A percentile compares a stretch with the other conserved stretches of the same genome.
Conservation (phyloP, 495 filamentous ascomycete species). For the Amphirosellinia nigrospora region DNA sequence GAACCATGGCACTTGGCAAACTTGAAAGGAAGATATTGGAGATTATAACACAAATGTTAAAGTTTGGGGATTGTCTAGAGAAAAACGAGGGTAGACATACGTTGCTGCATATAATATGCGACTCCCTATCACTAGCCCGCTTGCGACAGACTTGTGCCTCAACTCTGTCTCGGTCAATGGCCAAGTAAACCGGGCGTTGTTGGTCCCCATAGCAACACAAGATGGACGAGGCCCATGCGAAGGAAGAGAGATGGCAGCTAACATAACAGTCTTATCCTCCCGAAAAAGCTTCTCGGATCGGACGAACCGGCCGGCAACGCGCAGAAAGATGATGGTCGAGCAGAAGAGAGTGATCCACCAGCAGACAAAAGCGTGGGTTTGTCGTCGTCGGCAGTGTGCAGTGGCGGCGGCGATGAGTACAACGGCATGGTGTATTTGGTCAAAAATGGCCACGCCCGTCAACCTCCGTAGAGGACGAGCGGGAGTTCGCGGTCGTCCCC, state of each 20-base stretch:
- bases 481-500: conserved; percentile 37
- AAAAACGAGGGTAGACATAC: conserved; percentile 54
- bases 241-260: conserved; percentile 77
- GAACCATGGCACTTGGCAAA: not conserved
- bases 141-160: conserved; percentile 61
- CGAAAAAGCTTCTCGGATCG: conserved; percentile 80
- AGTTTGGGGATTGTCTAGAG: not conserved
- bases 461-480: conserved; percentile 68
- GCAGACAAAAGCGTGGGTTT: conserved; percentile 85
- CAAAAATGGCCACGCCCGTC: conserved; percentile 56
- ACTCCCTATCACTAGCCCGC: conserved; percentile 67
- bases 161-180: conserved; percentile 55
- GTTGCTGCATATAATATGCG: conserved; percentile 73
- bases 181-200: conserved; percentile 66
- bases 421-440: conserved; percentile 52
- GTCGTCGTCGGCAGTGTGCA: conserved; percentile 61
- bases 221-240: conserved; percentile 87
- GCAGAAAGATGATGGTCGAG: conserved; percentile 76
- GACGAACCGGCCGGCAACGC: conserved; percentile 78
- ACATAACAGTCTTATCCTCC: conserved; percentile 87
- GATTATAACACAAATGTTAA: not conserved
- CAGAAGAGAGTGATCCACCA: conserved; percentile 94
- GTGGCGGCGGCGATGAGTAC: conserved; percentile 65
- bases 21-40: not conserved
- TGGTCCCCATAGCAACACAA: conserved; percentile 83